A percentile compares a stretch with the other conserved stretches of the same genome.
These are phyloP conservation scores for Centaurea solstitialis DNA, from an alignment of 129 eudicot species.

Conservation along the genomic window DNA sequence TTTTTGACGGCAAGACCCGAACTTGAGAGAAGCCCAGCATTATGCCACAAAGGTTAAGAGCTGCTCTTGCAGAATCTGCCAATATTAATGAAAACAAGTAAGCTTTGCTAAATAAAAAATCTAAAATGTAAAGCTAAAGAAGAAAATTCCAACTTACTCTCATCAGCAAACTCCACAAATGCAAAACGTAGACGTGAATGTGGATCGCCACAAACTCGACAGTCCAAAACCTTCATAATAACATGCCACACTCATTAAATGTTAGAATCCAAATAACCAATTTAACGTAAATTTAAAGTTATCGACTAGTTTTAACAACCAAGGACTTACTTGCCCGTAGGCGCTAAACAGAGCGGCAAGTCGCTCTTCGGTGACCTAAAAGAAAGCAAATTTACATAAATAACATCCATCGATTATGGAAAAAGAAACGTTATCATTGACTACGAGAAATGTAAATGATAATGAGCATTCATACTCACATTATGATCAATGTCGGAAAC, in stretches of 20 bases:
- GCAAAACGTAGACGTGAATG: slow-evolving; percentile 88
- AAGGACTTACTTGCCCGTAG: slow-evolving; percentile 81
- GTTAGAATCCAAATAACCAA: not conserved
- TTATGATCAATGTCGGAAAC: slow-evolving; percentile 87
- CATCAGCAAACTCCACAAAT: slow-evolving; percentile 78
- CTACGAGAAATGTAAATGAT: not conserved
- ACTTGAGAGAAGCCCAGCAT: slow-evolving; percentile 77
- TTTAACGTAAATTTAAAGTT: not conserved
- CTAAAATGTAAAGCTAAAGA: not conserved
- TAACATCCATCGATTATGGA: not conserved
- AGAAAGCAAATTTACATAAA: slow-evolving; percentile 7
- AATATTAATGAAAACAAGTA: slow-evolving; percentile 19
- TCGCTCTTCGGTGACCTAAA: slow-evolving; percentile 87
- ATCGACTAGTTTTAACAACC: not conserved
- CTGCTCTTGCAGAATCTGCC: slow-evolving; percentile 85
- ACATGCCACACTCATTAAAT: not conserved
- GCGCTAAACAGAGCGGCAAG: slow-evolving; percentile 85
- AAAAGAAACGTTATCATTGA: not conserved
- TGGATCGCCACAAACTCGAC: slow-evolving; percentile 83
- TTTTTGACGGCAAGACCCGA: slow-evolving; percentile 91
- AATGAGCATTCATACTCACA: slow-evolving; percentile 42
- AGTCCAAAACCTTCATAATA: slow-evolving; percentile 75
- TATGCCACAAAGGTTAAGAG: slow-evolving; percentile 81
- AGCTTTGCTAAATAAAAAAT: not conserved
- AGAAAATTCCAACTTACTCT: slow-evolving; percentile 47